A percentile compares a stretch with the other conserved stretches of the same genome.
Conservation (phyloP, 768 basidiomycete species). For the Boletus patriciae region DNA sequence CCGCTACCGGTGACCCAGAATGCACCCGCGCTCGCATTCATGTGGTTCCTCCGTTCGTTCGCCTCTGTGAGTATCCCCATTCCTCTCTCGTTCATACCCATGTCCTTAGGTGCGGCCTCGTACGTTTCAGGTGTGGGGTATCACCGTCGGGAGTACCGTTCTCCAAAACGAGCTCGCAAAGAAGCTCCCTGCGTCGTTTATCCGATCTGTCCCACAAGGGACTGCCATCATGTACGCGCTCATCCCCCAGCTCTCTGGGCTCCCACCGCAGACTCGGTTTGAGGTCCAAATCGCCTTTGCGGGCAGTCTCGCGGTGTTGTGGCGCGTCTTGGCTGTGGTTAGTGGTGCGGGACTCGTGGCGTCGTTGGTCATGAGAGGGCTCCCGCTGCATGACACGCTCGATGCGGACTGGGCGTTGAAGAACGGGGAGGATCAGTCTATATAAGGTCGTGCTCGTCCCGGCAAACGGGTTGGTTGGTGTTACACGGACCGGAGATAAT, state of each 20-base stretch:
- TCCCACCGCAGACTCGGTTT: conserved; percentile 33
- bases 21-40: background rate
- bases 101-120: background rate
- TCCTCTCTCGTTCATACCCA: background rate
- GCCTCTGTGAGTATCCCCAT: conserved; percentile 28
- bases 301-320: conserved; percentile 39
- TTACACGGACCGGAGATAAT: background rate
- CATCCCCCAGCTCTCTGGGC: conserved; percentile 41
- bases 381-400: conserved; percentile 2
- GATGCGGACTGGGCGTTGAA: conserved; percentile 3
- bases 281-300: conserved; percentile 45
- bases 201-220: conserved; percentile 36
- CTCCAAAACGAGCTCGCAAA: conserved; percentile 49
- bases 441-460: too few relatives aligned
- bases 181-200: conserved; percentile 42
- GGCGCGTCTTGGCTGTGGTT: conserved; percentile 44
- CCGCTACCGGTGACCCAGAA: background rate
- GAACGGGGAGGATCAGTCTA: background rate
- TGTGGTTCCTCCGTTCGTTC: conserved; percentile 11
- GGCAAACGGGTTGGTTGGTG: too few relatives aligned
- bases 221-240: conserved; percentile 45
- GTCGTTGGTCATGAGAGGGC: conserved; percentile 8
- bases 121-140: conserved; percentile 44
- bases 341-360: background rate
- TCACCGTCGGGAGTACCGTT: conserved; percentile 48